Percentiles rank a stretch among this genome's conserved stretches.
Conservation (phyloP, 2,329 filamentous ascomycete genomes). For the Ascochyta pisi region DNA sequence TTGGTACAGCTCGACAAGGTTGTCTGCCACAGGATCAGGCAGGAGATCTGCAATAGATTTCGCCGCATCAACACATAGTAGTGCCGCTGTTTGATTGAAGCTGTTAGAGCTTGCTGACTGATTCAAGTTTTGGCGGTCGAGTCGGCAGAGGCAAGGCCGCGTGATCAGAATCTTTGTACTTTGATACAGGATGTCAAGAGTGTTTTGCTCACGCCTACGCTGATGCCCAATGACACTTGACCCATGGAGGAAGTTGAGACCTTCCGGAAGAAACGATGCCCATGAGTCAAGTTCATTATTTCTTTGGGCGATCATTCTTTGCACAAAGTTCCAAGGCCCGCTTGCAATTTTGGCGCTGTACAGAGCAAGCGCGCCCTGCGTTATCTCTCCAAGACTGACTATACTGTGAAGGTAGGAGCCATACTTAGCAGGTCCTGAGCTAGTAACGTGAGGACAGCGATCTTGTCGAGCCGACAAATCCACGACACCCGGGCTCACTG, state of each 20-base stretch:
- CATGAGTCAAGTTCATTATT: conserved; percentile 44
- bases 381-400: conserved; percentile 37
- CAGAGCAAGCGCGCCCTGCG: conserved; percentile 40
- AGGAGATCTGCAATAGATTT: conserved; percentile 42
- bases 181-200: conserved; percentile 29
- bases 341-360: conserved; percentile 41
- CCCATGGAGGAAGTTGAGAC: conserved; percentile 24
- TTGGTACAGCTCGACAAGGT: conserved; percentile 23
- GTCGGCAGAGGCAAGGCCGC: conserved; percentile 49
- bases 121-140: conserved; percentile 40
- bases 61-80: conserved; percentile 45
- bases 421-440: conserved; percentile 25
- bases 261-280: conserved; percentile 36
- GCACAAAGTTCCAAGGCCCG: conserved; percentile 46
- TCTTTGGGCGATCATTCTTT: conserved; percentile 38
- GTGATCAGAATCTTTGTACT: conserved; percentile 45
- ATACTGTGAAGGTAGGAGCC: conserved; percentile 28
- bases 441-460: neutral
- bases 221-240: neutral
- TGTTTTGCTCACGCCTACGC: conserved; percentile 23
- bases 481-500: neutral
- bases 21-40: conserved; percentile 28
- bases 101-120: conserved; percentile 39
- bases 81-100: conserved; percentile 43
- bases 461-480: neutral